Evolutionary conservation across 257 asterid species (phyloP).

Genomic region (Lycium barbarum): DNA sequence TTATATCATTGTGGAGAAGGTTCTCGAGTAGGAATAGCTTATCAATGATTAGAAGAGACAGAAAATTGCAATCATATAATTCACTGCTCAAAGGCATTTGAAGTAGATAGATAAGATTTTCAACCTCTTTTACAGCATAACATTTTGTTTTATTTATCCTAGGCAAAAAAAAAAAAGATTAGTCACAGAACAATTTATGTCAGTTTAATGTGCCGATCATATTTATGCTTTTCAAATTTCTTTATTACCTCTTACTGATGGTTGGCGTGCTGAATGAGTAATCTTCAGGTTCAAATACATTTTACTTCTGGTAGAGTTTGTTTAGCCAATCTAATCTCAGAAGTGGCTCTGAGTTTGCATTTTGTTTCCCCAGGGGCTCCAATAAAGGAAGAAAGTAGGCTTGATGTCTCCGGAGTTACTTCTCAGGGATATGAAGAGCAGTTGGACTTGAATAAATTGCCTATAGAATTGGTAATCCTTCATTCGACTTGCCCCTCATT

Average conservation of each 20-base stretch:
- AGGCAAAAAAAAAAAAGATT: not conserved
- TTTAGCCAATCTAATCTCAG: not conserved
- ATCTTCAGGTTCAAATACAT: slow-evolving; percentile 10
- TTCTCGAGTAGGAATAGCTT: not conserved
- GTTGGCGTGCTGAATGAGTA: not conserved
- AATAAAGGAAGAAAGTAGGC: slow-evolving; percentile 34
- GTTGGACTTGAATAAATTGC: slow-evolving; percentile 34
- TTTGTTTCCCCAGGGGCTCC: slow-evolving; percentile 31
- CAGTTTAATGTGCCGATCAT: not conserved
- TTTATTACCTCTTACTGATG: not conserved
- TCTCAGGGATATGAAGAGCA: slow-evolving; percentile 38
- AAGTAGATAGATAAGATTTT: not conserved
- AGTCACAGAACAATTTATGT: not conserved
- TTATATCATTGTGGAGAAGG: not conserved
- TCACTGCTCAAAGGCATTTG: not conserved
- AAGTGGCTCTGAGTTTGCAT: slow-evolving; percentile 5
- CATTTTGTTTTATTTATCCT: not conserved
- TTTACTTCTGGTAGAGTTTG: not conserved
- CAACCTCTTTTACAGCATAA: not conserved
- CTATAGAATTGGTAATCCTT: slow-evolving; percentile 37
- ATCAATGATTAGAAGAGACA: not conserved
- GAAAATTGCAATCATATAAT: not conserved
- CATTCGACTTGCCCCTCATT: not conserved
- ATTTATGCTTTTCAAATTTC: not conserved
- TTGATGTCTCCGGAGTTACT: slow-evolving; percentile 49